A percentile compares a stretch with the other conserved stretches of the same genome.
phyloP scores from a whole-genome alignment of 345 rosid genomes.

The Zanthoxylum bungeanum region DNA sequence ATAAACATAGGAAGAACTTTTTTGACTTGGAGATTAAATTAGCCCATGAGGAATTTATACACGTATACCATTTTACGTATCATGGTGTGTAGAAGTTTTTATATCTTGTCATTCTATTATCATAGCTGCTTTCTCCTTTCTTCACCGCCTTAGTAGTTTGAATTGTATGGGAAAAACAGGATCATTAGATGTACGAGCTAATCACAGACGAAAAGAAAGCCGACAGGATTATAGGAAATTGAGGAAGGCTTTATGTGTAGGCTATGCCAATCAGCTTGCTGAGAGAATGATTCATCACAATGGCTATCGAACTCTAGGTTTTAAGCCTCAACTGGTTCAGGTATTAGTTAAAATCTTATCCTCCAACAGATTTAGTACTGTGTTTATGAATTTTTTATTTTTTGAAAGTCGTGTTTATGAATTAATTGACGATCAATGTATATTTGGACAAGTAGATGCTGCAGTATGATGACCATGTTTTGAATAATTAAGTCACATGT shows the following conservation, averaged over 20 bases:
- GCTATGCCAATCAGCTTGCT: constrained; percentile 80
- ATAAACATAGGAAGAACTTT: background rate
- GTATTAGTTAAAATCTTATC: constrained; percentile 31
- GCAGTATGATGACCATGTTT: background rate
- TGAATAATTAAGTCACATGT: background rate
- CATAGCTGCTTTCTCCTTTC: background rate
- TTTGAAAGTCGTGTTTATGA: too few relatives aligned
- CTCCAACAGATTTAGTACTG: background rate
- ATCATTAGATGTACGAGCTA: constrained; percentile 56
- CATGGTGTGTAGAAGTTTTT: background rate
- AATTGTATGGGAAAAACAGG: constrained; percentile 39
- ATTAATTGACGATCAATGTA: constrained; percentile 4
- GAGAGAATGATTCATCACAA: constrained; percentile 91
- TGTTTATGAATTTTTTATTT: background rate
- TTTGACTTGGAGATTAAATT: background rate
- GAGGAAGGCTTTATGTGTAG: constrained; percentile 86
- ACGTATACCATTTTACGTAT: background rate
- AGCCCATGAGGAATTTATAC: background rate
- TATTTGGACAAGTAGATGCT: background rate
- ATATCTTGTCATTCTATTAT: background rate
- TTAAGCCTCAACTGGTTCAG: constrained; percentile 84
- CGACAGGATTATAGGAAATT: constrained; percentile 57
- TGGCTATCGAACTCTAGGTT: constrained; percentile 74
- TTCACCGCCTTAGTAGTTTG: background rate
- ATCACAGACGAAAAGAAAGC: constrained; percentile 43